Evolutionary conservation across 805 yeast genomes (phyloP), one percentile per base, ranked within the genome.

Genomic region (Starmerella apis): DNA sequence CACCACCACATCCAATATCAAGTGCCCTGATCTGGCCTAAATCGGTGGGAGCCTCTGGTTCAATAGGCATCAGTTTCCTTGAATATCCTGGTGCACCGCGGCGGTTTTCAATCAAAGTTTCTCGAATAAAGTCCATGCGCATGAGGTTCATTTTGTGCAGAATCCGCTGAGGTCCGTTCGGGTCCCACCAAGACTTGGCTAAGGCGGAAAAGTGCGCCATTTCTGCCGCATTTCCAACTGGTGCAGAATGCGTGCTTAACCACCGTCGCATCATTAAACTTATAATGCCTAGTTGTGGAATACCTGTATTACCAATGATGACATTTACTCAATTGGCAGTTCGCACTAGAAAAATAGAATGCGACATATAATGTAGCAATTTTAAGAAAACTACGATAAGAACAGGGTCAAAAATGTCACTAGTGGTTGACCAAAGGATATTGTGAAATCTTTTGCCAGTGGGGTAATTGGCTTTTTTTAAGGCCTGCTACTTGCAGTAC

Each of bases 1-100:
- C 99, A n/a, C 98, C 99, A 18, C 99, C 99, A 65, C 98, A 92
- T 1, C 99, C 99, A 47, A 92, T 79, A 63, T 92, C 99, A 49
- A 92, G 68, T 0, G 80, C 87, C 14, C 65, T 64, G 47, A 79
- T 68, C 50, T 80, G 82, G 22, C 54, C 53, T 10, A 68, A 50
- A 10, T 82, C 78, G 38, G 71, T 19, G 37, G 37, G 37, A 6
- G 35, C 28, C 18, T 3, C 16, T n/a, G 19, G 30, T 14, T 23
- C 71, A 2, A 55, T 56, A 0, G 96, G 95, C 8, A 87, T 70
- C 37, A 87, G 64, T 47, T 79, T 80, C 30, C 76, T 59, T 54
- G 78, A 77, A 68, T 81, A 86, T 0, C 95, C 94, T 0, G 95
- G 95, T 4, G 47, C 51, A 27, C 58, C 58, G 2, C 80, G 70